Conservation (phyloP, 1,284 basidiomycete species). For the Austroboletus niveus region DNA sequence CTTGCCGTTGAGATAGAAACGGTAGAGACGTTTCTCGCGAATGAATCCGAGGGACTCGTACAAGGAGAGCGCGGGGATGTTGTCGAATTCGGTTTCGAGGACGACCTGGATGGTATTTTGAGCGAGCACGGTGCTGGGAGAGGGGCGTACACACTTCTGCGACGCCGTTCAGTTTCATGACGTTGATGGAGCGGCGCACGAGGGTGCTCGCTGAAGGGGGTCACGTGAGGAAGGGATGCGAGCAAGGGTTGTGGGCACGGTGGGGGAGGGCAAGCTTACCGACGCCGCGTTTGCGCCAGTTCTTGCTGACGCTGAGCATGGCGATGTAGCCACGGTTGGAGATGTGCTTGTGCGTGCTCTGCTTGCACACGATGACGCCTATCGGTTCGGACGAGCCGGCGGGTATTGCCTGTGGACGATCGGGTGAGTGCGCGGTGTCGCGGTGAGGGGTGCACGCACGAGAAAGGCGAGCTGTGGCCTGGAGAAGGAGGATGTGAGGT, state of each 20-base stretch:
- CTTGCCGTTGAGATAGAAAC: conserved; percentile 96
- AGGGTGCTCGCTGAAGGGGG: conserved; percentile 29
- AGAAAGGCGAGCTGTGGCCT: conserved; percentile 96
- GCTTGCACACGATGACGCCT: conserved; percentile 95
- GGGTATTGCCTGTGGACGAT: conserved; percentile 34
- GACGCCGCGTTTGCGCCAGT: conserved; percentile 85
- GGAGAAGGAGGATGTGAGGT: not conserved
- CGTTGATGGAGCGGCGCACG: conserved; percentile 64
- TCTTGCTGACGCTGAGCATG: conserved; percentile 88
- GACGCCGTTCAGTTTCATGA: conserved; percentile 79
- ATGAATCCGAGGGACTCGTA: conserved; percentile 95
- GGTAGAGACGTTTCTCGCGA: conserved; percentile 89
- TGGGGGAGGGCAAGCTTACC: conserved; percentile 49
- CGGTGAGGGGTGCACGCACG: conserved; percentile 42
- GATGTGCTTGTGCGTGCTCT: conserved; percentile 78
- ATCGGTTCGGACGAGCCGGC: conserved; percentile 60
- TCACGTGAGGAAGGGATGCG: not conserved
- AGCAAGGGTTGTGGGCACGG: conserved; percentile 4
- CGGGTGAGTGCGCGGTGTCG: not conserved
- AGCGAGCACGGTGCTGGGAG: not conserved
- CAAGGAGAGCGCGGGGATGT: conserved; percentile 79
- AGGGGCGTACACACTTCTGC: conserved; percentile 62
- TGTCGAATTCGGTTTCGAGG: conserved; percentile 97
- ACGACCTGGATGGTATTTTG: conserved; percentile 62
- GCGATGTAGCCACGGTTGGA: conserved; percentile 94